Base-by-base conservation (phyloP, 78 protist species). In the Blattamonas nauphoetae region DNA sequence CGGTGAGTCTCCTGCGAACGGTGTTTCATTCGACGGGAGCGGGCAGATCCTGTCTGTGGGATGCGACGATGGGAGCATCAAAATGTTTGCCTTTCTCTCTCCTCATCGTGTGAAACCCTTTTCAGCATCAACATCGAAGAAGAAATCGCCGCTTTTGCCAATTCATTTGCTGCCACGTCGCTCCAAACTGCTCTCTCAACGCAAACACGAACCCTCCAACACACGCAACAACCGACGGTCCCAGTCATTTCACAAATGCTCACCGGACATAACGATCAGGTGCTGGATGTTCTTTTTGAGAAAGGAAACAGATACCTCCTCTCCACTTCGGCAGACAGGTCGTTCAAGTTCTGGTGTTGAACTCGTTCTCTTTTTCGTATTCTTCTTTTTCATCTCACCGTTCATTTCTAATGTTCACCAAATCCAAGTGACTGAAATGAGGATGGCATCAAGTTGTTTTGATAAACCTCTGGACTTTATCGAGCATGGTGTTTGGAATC, bases 11-110 rank as follows among this genome's bases (percentile, higher is more conserved):
- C 42, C 83, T 4, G 83, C 21, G 32, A 79, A 79, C 41, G 83
- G 83, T 6, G 42, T 79, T 6, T 33, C 83, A 5, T 79, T 79
- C 41, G 83, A 79, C 83, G 43, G 83, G 41, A 79, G 83, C 41
- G 83, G 83, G 43, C 6, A 79, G 41, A 11, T 79, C 32, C 41
- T 79, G 43, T 4, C 41, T 21, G 6, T 6, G 29, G 83, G 43
- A 21, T 38, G 43, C 41, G 83, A 79, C 83, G 83, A 79, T 79
- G 83, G 83, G 41, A 79, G 6, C 45, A 79, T 79, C 5, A 6
- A 21, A 6, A 79, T 79, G 83, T 79, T 21, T 79, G 83, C 21
- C 21, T 55, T 55, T 55, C 71, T 29, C 71, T 55, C 71, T 55
- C 71, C 21, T 55, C 21, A 55, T 55, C 11, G 11, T 55, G 11